Conservation (phyloP, 2,329 filamentous ascomycete genomes). For the Monosporascus sp. region DNA sequence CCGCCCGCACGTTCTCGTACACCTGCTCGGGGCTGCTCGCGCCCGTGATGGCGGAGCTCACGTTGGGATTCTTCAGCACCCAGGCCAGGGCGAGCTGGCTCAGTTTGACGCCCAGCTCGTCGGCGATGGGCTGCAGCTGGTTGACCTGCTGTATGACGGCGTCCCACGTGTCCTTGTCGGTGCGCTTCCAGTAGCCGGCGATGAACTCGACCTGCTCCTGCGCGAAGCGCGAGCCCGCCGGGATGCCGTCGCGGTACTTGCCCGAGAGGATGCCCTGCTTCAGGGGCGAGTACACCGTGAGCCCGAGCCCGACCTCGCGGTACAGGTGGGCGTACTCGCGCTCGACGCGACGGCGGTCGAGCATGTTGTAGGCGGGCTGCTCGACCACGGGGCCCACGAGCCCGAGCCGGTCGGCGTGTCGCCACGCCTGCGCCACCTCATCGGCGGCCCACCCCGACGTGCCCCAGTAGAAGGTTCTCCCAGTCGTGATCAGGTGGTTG, state of each 20-base stretch:
- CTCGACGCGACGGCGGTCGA: slow-evolving; percentile 58
- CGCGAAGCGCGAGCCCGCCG: slow-evolving; percentile 28
- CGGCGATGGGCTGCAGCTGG: slow-evolving; percentile 56
- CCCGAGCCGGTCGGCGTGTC: slow-evolving; percentile 53
- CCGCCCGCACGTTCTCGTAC: slow-evolving; percentile 51
- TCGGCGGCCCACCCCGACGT: slow-evolving; percentile 63
- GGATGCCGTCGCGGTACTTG: slow-evolving; percentile 60
- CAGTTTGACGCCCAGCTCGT: slow-evolving; percentile 55
- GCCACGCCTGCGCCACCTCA: slow-evolving; percentile 59
- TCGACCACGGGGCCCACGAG: slow-evolving; percentile 61
- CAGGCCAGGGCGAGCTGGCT: slow-evolving; percentile 54
- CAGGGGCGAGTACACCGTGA: slow-evolving; percentile 60
- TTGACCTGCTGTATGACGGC: slow-evolving; percentile 54
- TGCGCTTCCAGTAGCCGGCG: slow-evolving; percentile 45
- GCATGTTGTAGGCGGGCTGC: slow-evolving; percentile 62
- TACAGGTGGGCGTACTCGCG: slow-evolving; percentile 56
- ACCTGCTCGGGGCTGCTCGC: slow-evolving; percentile 54
- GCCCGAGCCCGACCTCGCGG: slow-evolving; percentile 51
- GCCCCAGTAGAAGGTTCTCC: slow-evolving; percentile 67
- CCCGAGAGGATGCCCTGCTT: slow-evolving; percentile 57
- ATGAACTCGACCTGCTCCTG: slow-evolving; percentile 52
- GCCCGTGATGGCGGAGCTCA: slow-evolving; percentile 57
- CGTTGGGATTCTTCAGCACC: slow-evolving; percentile 56
- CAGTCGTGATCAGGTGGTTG: slow-evolving; percentile 62
- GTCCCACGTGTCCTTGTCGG: slow-evolving; percentile 48